These are phyloP conservation scores for Tolypocladium endophyticum DNA, from an alignment of 2,329 filamentous ascomycete species.

Conservation along the genomic window DNA sequence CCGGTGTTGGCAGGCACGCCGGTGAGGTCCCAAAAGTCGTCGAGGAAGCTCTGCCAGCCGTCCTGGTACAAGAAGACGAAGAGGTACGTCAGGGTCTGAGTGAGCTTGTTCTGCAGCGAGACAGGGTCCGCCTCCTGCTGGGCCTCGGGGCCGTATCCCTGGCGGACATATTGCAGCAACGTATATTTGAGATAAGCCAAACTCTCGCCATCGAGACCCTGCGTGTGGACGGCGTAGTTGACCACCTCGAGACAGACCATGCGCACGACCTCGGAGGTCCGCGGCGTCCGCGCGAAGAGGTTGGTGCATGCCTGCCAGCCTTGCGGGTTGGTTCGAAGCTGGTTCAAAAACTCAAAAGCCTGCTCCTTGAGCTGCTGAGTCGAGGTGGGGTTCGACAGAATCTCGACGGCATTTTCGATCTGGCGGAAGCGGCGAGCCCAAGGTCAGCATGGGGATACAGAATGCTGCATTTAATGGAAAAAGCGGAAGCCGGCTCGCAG, in stretches of 20 bases:
- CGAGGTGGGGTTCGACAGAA: constrained; percentile 75
- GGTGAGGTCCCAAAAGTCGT: constrained; percentile 76
- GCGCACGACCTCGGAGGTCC: constrained; percentile 71
- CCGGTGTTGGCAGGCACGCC: constrained; percentile 51
- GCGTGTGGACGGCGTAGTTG: constrained; percentile 79
- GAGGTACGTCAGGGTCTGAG: constrained; percentile 88
- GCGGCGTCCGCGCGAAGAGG: constrained; percentile 72
- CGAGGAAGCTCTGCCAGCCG: constrained; percentile 82
- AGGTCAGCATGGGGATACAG: background rate
- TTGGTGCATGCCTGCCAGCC: constrained; percentile 84
- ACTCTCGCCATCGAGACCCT: constrained; percentile 61
- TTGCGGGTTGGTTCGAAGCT: constrained; percentile 69
- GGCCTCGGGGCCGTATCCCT: constrained; percentile 55
- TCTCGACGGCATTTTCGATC: constrained; percentile 92
- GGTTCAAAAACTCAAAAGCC: constrained; percentile 70
- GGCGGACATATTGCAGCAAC: constrained; percentile 69
- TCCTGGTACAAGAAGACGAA: constrained; percentile 80
- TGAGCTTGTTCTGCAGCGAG: constrained; percentile 89
- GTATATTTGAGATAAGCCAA: constrained; percentile 70
- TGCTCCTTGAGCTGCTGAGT: constrained; percentile 67
- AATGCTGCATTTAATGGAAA: background rate
- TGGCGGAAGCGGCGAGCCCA: constrained; percentile 25
- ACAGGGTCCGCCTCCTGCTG: constrained; percentile 57
- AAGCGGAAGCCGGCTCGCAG: background rate
- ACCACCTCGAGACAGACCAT: constrained; percentile 86